Percentiles rank a stretch among this genome's conserved stretches.
Evolutionary conservation across 495 filamentous ascomycete genomes (phyloP).

Genomic region (Niebla homalea): DNA sequence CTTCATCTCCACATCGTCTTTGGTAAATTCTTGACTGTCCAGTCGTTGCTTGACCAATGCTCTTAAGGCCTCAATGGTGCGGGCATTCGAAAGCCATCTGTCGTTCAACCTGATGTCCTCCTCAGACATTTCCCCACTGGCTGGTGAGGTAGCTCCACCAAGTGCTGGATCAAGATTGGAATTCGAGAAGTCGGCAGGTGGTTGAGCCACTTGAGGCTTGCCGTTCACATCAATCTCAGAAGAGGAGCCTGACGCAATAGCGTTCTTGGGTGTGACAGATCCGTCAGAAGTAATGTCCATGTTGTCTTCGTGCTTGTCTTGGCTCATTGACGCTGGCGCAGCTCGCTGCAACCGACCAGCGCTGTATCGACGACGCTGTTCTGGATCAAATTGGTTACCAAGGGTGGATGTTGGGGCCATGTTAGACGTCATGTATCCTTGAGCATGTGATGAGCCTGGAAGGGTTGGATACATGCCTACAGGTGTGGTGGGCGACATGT

Average conservation of each 20-base stretch:
- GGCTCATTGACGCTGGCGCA: conserved; percentile 22
- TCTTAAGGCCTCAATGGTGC: conserved; percentile 62
- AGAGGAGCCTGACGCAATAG: conserved; percentile 19
- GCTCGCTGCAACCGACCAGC: conserved; percentile 77
- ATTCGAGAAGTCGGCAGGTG: conserved; percentile 27
- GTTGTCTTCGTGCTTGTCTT: conserved; percentile 25
- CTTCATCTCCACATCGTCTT: conserved; percentile 6
- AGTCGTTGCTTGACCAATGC: conserved; percentile 53
- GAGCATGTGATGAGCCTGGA: conserved; percentile 48
- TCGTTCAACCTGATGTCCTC: conserved; percentile 44
- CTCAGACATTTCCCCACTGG: conserved; percentile 32
- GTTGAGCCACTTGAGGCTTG: conserved; percentile 26
- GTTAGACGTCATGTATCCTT: conserved; percentile 48
- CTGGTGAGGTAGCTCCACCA: conserved; percentile 21
- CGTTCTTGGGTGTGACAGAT: conserved; percentile 29
- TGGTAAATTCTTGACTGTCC: conserved; percentile 46
- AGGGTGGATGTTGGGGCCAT: conserved; percentile 66
- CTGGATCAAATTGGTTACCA: conserved; percentile 65
- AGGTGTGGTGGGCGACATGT: conserved; percentile 46
- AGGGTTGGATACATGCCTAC: conserved; percentile 72
- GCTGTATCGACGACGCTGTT: conserved; percentile 73
- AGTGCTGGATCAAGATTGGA: conserved; percentile 44
- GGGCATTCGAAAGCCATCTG: conserved; percentile 72
- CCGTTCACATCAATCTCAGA: conserved; percentile 30
- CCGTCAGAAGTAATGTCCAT: conserved; percentile 47